Evolutionary conservation across 139 green algal species (phyloP), one percentile per base, ranked within the genome.

Genomic region (Micractinium conductrix): DNA sequence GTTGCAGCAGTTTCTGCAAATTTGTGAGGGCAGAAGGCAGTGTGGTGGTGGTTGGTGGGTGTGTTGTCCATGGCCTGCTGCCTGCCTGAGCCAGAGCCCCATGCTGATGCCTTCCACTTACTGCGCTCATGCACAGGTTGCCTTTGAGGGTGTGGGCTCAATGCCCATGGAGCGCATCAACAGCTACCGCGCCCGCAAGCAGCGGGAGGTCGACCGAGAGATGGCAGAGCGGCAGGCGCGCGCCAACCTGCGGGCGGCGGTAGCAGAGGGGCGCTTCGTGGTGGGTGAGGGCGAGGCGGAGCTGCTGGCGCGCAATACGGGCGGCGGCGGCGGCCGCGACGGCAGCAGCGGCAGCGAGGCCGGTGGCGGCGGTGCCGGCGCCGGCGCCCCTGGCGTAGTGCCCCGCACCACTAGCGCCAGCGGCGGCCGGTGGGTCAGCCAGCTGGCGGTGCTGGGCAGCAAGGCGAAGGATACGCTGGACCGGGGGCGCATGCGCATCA

Each of bases 91-190:
- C 12, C 48, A 14, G 70, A 43, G 35, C 33, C 80, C 35, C 50
- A 43, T 68, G 10, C 17, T 17, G 0, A 30, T 17, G 3, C 67
- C 30, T 42, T n/a, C n/a, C n/a, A n/a, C n/a, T n/a, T n/a, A 44
- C 4, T 33, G 10, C 16, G n/a, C 26, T 14, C 40, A 2, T 44
- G 4, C 40, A 10, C 76, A 82, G 62, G 78, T 83, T 17, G 78
- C 78, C 7, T 83, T 83, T 83, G 78, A 83, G n/a, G 78, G 78
- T 0, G 78, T 83, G 42, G 78, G 78, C 16, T 83, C 78, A 30
- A 83, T 83, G 78, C 90, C 92, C 62, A 97, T 97, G 94, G 87
- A 89, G 21, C 85, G 76, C 50, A 97, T 97, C 71, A 85, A 92
- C 44, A 84, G 86, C 38, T 92, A 87, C 82, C 86, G 94, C 2